Evolutionary conservation across 257 asterid species (phyloP).

Genomic region (Apocynum venetum): DNA sequence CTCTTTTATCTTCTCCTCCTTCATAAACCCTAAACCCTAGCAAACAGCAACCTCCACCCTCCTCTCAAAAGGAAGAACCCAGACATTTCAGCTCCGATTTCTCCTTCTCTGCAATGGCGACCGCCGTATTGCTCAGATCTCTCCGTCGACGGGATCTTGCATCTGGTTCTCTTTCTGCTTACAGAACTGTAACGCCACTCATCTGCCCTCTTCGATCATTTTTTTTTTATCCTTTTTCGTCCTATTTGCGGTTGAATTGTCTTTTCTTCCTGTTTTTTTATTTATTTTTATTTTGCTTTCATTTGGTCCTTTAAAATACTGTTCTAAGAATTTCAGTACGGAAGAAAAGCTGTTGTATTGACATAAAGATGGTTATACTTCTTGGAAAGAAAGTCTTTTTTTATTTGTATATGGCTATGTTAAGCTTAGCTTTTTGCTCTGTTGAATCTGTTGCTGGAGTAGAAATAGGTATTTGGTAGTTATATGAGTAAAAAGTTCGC

Average conservation of each 20-base stretch:
- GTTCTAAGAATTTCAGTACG: too few species aligned
- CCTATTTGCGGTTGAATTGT: neutral
- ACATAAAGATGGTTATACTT: neutral
- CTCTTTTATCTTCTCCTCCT: neutral
- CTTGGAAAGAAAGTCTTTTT: neutral
- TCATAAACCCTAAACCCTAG: constrained; percentile 48
- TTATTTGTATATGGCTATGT: too few species aligned
- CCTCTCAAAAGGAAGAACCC: neutral
- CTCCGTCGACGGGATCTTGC: constrained; percentile 58
- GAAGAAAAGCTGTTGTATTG: neutral
- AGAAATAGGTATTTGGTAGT: too few species aligned
- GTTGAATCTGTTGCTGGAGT: neutral
- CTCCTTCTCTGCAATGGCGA: constrained; percentile 35
- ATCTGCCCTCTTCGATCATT: neutral
- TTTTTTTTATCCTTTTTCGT: neutral
- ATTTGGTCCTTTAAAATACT: neutral
- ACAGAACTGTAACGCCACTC: constrained; percentile 30
- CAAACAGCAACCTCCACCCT: neutral
- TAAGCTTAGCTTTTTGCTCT: neutral
- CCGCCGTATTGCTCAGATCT: constrained; percentile 55
- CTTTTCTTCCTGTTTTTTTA: neutral
- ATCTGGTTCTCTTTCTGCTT: constrained; percentile 39
- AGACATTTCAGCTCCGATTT: neutral
- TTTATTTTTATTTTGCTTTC: neutral
- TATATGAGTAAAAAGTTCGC: neutral